These are phyloP conservation scores for Xylaria sp. DNA, from an alignment of 2,329 filamentous ascomycete species.

Conservation along the genomic window DNA sequence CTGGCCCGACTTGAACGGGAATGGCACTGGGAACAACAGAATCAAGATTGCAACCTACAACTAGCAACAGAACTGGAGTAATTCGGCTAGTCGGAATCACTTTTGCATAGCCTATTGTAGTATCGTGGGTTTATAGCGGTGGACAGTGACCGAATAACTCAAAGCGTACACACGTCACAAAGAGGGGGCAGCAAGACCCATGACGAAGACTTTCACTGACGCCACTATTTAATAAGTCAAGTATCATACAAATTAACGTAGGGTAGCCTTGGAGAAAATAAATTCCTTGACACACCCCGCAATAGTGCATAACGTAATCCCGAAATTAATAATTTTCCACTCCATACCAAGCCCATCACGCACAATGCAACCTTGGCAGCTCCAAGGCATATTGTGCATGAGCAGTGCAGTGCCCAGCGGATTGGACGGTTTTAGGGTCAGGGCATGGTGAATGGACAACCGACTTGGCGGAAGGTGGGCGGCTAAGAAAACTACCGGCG, in stretches of 20 bases:
- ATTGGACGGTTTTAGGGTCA: not conserved
- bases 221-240: not conserved
- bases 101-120: not conserved
- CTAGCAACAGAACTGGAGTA: not conserved
- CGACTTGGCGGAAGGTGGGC: too few relatives aligned
- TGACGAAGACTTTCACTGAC: not conserved
- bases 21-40: not conserved
- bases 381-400: not conserved
- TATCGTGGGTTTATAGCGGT: not conserved
- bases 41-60: not conserved
- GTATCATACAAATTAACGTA: not conserved
- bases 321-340: not conserved
- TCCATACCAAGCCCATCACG: not conserved
- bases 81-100: not conserved
- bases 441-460: not conserved
- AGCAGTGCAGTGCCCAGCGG: slow-evolving; percentile 4
- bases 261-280: not conserved
- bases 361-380: not conserved
- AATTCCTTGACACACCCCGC: not conserved
- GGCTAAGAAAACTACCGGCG: not conserved
- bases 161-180: not conserved
- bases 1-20: not conserved
- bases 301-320: not conserved
- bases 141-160: not conserved
- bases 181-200: not conserved